phyloP scores from a whole-genome alignment of 352 stramenopile genomes.

The Globisporangium echinulatum region DNA sequence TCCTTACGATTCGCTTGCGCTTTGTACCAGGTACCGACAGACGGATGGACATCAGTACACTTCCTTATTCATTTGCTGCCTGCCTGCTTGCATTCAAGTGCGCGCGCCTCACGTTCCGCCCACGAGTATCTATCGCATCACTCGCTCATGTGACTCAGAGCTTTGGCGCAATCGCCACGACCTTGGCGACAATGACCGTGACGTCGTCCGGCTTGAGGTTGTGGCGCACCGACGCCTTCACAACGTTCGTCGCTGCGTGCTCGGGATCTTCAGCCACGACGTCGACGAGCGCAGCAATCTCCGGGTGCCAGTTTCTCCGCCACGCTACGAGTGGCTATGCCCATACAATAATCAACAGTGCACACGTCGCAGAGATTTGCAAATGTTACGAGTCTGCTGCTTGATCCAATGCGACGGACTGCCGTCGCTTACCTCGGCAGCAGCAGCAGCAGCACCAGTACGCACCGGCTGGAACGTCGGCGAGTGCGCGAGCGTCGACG shows the following conservation, averaged over 20 bases:
- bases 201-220: conserved; percentile 83
- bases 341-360: conserved; percentile 6
- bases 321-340: conserved; percentile 51
- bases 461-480: conserved; percentile 54
- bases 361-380: background rate
- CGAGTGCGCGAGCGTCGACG: conserved; percentile 37
- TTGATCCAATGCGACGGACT: background rate
- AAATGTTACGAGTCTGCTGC: background rate
- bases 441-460: background rate
- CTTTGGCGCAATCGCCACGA: conserved; percentile 46
- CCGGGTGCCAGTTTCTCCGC: conserved; percentile 53
- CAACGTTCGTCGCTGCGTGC: conserved; percentile 55
- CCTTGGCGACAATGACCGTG: conserved; percentile 71
- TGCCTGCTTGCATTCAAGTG: too few species aligned
- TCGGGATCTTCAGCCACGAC: conserved; percentile 38
- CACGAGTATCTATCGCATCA: too few species aligned
- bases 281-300: conserved; percentile 51
- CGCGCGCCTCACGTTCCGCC: too few species aligned
- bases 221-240: conserved; percentile 62
- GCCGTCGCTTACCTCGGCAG: background rate
- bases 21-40: too few species aligned
- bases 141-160: conserved; percentile 19
- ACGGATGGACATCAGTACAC: too few species aligned
- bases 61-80: too few species aligned
- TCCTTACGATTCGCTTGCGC: too few species aligned